A percentile compares a stretch with the other conserved stretches of the same genome.
Evolutionary conservation across 257 asterid genomes (phyloP).

Genomic region (Capsicum baccatum): DNA sequence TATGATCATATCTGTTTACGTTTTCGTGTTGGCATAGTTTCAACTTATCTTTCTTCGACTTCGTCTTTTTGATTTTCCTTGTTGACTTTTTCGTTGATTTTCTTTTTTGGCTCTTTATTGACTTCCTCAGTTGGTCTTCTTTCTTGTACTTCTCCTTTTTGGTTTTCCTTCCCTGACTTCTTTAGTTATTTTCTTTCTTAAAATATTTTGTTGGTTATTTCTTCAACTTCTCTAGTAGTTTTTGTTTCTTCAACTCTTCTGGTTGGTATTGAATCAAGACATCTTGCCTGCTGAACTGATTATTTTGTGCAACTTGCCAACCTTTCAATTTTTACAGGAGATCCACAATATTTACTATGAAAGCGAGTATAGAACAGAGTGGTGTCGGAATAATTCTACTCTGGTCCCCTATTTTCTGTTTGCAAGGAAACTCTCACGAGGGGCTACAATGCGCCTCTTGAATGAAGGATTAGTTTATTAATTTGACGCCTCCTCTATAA

Average conservation of each 20-base stretch:
- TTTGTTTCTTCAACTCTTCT: slow-evolving; percentile 12
- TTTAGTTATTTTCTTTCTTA: background rate
- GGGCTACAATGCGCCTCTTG: slow-evolving; percentile 93
- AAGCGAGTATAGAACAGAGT: slow-evolving; percentile 83
- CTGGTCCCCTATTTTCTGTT: slow-evolving; percentile 73
- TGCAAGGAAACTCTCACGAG: slow-evolving; percentile 86
- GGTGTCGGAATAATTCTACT: slow-evolving; percentile 84
- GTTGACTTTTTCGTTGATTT: background rate
- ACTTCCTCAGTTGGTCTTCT: background rate
- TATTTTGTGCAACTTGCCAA: background rate
- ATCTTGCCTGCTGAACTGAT: background rate
- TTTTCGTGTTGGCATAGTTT: background rate
- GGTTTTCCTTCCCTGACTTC: background rate
- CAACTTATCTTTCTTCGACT: background rate
- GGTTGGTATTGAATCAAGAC: background rate
- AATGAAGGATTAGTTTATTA: slow-evolving; percentile 67
- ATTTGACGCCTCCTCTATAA: slow-evolving; percentile 50
- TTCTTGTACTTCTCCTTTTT: background rate
- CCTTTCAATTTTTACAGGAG: slow-evolving; percentile 53
- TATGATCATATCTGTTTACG: background rate
- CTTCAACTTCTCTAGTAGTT: background rate
- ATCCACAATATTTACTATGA: slow-evolving; percentile 76
- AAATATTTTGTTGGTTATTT: background rate
- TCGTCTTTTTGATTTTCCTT: background rate
- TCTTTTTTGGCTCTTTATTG: background rate